These are phyloP conservation scores for Aspergillus oerlinghausenensis DNA, from an alignment of 2,329 filamentous ascomycete genomes.

Conservation along the genomic window DNA sequence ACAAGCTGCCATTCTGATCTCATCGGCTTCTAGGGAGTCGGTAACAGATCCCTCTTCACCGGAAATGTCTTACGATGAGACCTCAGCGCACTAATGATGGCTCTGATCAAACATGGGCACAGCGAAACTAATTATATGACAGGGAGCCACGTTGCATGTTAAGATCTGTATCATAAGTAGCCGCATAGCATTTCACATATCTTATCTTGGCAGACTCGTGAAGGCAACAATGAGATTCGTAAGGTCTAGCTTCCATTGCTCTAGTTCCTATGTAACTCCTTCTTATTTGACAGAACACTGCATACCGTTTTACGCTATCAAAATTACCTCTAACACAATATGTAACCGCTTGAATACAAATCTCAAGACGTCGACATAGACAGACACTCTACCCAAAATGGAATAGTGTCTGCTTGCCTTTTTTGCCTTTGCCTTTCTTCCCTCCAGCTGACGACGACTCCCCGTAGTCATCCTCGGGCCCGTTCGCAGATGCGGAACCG, in stretches of 20 bases:
- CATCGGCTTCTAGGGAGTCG: neutral
- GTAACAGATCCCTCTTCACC: neutral
- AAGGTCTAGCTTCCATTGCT: neutral
- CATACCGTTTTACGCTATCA: neutral
- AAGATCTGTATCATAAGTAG: neutral
- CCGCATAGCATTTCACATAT: neutral
- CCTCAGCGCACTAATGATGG: neutral
- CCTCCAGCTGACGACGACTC: constrained; percentile 21
- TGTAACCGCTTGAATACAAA: constrained; percentile 5
- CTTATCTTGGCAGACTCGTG: neutral
- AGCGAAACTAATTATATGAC: neutral
- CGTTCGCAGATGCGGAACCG: constrained; percentile 15
- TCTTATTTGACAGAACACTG: neutral
- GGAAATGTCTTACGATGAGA: neutral
- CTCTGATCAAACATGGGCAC: neutral
- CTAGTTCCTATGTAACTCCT: neutral
- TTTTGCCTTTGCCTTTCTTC: constrained; percentile 37
- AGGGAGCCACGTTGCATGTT: neutral
- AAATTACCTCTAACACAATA: constrained; percentile 2
- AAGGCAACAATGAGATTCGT: neutral
- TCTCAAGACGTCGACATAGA: neutral
- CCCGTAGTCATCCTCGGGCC: constrained; percentile 16
- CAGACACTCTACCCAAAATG: constrained; percentile 29
- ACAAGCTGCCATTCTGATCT: neutral
- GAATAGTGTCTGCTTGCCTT: constrained; percentile 39